Evolutionary conservation across 345 rosid species (phyloP), one percentile per base, ranked within the genome.

Genomic region (Arabis hirsuta): DNA sequence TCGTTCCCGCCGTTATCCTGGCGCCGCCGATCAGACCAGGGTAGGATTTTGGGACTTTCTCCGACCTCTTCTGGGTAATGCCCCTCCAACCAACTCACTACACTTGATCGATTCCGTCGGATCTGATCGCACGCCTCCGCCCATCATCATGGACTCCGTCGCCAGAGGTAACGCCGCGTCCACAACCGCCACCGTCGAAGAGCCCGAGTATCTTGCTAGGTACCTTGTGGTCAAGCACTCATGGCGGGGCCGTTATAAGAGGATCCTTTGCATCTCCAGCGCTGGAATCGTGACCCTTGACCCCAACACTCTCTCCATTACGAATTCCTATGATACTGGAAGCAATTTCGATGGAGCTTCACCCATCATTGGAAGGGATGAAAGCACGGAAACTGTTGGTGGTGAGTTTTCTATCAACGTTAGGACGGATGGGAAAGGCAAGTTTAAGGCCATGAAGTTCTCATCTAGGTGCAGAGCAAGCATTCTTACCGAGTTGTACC

Each of bases 221-320:
- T 92, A 88, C 81, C 10, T 87, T 53, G 96, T 91, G 16, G 76
- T 91, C 59, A 95, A 95, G 34, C 99, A 95, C 81, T 95, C 98
- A 0, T 95, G 99, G 99, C 91, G 99, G 3, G 99, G 99, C 31
- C 88, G 96, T 31, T 95, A 95, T 79, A 95, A 90, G 78, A 84
- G 99, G 73, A 85, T 95, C 62, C 88, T 95, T 57, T 95, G 99
- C 65, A 83, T 95, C 12, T 86, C 94, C 1, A 71, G 58, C 63
- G 85, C 45, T 4, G 82, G 92, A 3, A 88, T 95, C 64, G 70
- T 88, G 66, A 95, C 99, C 24, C 84, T 95, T 12, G 99, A 95
- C 65, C 99, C 99, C 0, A 79, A 77, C 67, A 82, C 99, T 0
- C 87, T 95, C 32, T 22, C 81, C 2, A 84, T 95, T 26, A 95